phyloP scores from a whole-genome alignment of 116 monocot genomes.

The Cymodocea nodosa region DNA sequence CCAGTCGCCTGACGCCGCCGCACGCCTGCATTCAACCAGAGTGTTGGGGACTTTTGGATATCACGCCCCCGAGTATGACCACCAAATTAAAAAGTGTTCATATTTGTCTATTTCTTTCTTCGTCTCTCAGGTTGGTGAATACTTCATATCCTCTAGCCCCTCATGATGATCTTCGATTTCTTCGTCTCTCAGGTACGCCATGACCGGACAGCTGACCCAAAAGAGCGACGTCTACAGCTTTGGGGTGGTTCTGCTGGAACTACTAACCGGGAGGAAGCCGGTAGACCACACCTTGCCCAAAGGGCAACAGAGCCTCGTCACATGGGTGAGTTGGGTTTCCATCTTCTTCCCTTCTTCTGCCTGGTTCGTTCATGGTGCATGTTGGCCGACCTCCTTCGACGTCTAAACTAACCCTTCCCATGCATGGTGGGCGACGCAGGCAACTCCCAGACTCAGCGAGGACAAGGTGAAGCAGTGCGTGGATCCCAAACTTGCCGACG shows the following conservation, averaged over 20 bases:
- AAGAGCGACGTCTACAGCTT: conserved; percentile 50
- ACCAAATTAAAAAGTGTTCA: too few relatives aligned
- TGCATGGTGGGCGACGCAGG: conserved; percentile 6
- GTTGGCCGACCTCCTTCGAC: too few relatives aligned
- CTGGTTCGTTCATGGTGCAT: too few relatives aligned
- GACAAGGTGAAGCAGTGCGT: conserved; percentile 43
- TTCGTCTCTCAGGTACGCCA: conserved; percentile 23
- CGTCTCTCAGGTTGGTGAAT: not conserved
- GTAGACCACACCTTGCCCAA: conserved; percentile 37
- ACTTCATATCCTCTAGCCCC: too few relatives aligned
- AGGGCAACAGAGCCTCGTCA: conserved; percentile 57
- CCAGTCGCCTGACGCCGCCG: conserved; percentile 34
- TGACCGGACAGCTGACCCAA: conserved; percentile 49
- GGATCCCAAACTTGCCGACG: conserved; percentile 28
- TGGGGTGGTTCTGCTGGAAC: conserved; percentile 12
- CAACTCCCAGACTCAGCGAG: conserved; percentile 39
- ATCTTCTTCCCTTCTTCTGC: too few relatives aligned
- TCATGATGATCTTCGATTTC: too few relatives aligned
- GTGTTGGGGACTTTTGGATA: conserved; percentile 45
- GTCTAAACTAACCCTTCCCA: too few relatives aligned
- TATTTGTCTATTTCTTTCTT: not conserved
- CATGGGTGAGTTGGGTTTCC: conserved; percentile 30
- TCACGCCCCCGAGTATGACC: conserved; percentile 43
- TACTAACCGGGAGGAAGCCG: conserved; percentile 39
- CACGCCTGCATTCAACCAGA: conserved; percentile 35